Evolutionary conservation across 2,329 filamentous ascomycete genomes (phyloP), one percentile per base, ranked within the genome.

Genomic region (Botrytis fabae): DNA sequence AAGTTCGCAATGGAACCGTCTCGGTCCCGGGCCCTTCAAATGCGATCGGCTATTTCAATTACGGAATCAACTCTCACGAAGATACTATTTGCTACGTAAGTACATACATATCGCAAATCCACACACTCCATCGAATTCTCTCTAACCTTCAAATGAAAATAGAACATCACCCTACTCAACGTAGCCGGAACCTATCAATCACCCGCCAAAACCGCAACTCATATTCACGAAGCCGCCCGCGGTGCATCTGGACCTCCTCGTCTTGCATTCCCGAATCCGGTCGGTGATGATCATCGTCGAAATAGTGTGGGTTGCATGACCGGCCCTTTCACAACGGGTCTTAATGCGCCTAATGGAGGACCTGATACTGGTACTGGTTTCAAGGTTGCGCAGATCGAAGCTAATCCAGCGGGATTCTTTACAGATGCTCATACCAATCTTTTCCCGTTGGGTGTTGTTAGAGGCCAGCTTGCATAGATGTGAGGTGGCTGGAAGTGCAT

Each of bases 111-210:
- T 10, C 46, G 4, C 12, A 2, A 35, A n/a, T 32, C 16, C 35
- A 25, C 1, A 46, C 8, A 14, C 42, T 16, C 35, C 48, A 54
- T 35, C 32, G 48, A 32, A n/a, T 14, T 16, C 16, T 32, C 35
- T 20, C 25, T 42, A 40, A 60, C 2, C 14, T 42, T 48, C 16
- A 8, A 8, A 18, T 57, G 14, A 57, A 16, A 62, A 40, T n/a
- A 81, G 81, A 83, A 86, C 79, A 87, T 86, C 78, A 84, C 81
- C n/a, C 81, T 87, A 54, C 80, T 81, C 70, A 82, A 82, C 75
- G 83, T 87, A 59, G 80, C 80, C 16, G 85, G 85, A 70, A 78
- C 81, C 7, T 87, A 86, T 77, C 76, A 79, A 66, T 85, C 84
- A 2, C 80, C 83, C 1, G 85, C 85, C 38, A 73, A 77, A 8